Conservation (phyloP, 1,139 yeast genomes). For the Hemisphaericaspora subhashii region DNA sequence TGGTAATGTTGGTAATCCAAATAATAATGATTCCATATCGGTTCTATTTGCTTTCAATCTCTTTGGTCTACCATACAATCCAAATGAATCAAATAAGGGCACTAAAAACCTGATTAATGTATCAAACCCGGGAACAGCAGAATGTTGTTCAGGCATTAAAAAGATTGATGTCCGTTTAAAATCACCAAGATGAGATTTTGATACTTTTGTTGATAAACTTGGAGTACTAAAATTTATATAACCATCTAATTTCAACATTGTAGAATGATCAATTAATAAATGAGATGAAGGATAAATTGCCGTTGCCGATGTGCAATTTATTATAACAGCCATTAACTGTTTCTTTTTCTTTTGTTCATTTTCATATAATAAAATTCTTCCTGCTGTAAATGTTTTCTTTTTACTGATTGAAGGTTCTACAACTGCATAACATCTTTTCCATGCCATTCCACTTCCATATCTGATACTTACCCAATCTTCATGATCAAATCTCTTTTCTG, state of each 20-base stretch:
- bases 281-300: slow-evolving; percentile 93
- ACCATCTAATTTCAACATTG: slow-evolving; percentile 88
- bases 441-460: slow-evolving; percentile 96
- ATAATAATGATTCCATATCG: slow-evolving; percentile 75
- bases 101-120: slow-evolving; percentile 84
- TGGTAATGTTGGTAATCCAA: slow-evolving; percentile 91
- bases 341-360: slow-evolving; percentile 71
- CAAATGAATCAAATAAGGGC: slow-evolving; percentile 84
- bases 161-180: slow-evolving; percentile 81
- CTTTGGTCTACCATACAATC: slow-evolving; percentile 87
- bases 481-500: slow-evolving; percentile 81
- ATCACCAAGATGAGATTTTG: slow-evolving; percentile 48
- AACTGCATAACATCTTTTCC: slow-evolving; percentile 95
- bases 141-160: slow-evolving; percentile 92
- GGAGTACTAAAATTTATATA: slow-evolving; percentile 61
- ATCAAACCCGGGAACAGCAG: slow-evolving; percentile 92
- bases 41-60: slow-evolving; percentile 84
- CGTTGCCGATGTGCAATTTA: slow-evolving; percentile 70
- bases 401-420: slow-evolving; percentile 65
- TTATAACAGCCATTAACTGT: slow-evolving; percentile 75
- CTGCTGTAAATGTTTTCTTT: slow-evolving; percentile 49
- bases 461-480: slow-evolving; percentile 95
- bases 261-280: slow-evolving; percentile 76
- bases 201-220: slow-evolving; percentile 31
- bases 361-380: slow-evolving; percentile 64